Conservation (phyloP, 2,329 filamentous ascomycete genomes). For the Sporothrix curviconia region DNA sequence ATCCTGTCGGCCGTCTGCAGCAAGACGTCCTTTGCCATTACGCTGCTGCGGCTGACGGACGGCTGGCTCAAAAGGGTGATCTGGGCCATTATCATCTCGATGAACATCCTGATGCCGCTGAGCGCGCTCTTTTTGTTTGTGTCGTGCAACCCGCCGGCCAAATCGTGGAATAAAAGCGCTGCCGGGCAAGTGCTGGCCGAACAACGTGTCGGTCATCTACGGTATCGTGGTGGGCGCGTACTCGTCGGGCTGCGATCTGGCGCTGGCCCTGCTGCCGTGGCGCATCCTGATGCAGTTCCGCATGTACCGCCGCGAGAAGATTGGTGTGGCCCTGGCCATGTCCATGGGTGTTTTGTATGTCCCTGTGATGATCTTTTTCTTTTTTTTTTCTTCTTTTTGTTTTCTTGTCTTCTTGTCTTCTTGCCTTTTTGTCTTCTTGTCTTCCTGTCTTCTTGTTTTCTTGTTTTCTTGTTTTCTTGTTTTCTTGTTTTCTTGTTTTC, state of each 20-base stretch:
- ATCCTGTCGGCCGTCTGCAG: slow-evolving; percentile 26
- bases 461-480: too few species aligned
- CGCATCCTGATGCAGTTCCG: slow-evolving; percentile 25
- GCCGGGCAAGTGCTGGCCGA: slow-evolving; percentile 24
- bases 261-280: slow-evolving; percentile 26
- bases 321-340: slow-evolving; percentile 28
- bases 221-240: slow-evolving; percentile 23
- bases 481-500: too few species aligned
- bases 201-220: slow-evolving; percentile 19
- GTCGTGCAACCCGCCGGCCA: slow-evolving; percentile 22
- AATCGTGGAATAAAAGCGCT: slow-evolving; percentile 22
- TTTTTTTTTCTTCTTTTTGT: too few species aligned
- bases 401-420: neutral
- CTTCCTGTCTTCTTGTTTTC: too few species aligned
- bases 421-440: neutral
- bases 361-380: too few species aligned
- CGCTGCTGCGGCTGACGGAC: slow-evolving; percentile 27
- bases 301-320: slow-evolving; percentile 26
- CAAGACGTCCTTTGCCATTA: slow-evolving; percentile 33
- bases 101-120: slow-evolving; percentile 27
- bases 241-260: slow-evolving; percentile 23
- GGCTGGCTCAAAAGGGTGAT: slow-evolving; percentile 21
- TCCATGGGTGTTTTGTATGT: slow-evolving; percentile 27
- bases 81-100: slow-evolving; percentile 29
- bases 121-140: slow-evolving; percentile 24